Base-by-base conservation (phyloP, 1,284 basidiomycete genomes). In the Takashimella tepidaria region DNA sequence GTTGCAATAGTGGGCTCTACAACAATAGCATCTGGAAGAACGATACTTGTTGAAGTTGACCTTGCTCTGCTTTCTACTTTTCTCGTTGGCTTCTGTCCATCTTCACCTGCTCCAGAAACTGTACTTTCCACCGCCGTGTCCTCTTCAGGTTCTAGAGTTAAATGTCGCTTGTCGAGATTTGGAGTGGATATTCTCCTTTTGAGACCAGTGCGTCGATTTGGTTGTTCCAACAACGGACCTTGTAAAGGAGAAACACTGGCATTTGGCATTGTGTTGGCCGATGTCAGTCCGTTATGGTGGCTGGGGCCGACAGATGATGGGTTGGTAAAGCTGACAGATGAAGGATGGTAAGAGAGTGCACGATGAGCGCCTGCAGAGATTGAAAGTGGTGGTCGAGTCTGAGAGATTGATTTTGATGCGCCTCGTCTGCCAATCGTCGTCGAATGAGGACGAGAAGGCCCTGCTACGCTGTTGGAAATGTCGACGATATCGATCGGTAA, bases 11-110 rank as follows among this genome's bases (percentile, higher is more conserved):
- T 50, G 8, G 58, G 31, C 31, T 54, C 41, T 8, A 53, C n/a
- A 13, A 48, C 49, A 5, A 56, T 53, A 1, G 51, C 58, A 23
- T 62, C 60, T 1, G 66, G 71, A 3, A 62, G 55, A 46, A 69
- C 72, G n/a, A 72, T 54, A 48, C 67, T 70, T 3, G 72, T 74
- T 22, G 67, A 69, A 3, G 70, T 74, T 3, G 69, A 68, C 47
- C 72, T 63, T 12, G 68, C 72, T 25, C 72, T 53, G 11, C 59
- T 66, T 40, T 66, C 64, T 12, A 58, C 40, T 16, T 19, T 24
- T n/a, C 22, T 4, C 42, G 2, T n/a, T 21, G 23, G 31, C 41
- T 27, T 1, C 19, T 26, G n/a, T 10, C 24, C 19, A n/a, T 22
- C 24, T 8, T 31, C 43, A 31, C 19, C 42, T 45, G 25, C 16